Conservation (phyloP, 345 rosid species). For the Camelina hispida region DNA sequence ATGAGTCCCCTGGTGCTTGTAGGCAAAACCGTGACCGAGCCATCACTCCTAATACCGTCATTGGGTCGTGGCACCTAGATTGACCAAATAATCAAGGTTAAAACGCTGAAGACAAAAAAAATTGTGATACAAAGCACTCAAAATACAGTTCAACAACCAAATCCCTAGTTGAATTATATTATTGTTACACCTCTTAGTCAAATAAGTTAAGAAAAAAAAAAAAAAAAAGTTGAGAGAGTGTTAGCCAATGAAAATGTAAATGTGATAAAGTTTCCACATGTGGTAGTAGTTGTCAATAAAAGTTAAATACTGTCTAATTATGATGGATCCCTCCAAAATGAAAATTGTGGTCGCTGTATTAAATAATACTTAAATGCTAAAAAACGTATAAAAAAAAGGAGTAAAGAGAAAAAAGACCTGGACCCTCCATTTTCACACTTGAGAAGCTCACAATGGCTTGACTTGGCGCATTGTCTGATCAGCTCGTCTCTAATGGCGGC, state of each 20-base stretch:
- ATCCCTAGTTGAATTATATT: not conserved
- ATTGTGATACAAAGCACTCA: not conserved
- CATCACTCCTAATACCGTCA: slow-evolving; percentile 39
- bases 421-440: slow-evolving; percentile 49
- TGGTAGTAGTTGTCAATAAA: slow-evolving; percentile 29
- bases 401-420: slow-evolving; percentile 26
- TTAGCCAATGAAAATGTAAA: slow-evolving; percentile 18
- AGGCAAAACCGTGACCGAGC: slow-evolving; percentile 47
- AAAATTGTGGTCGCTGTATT: not conserved
- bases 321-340: slow-evolving; percentile 26
- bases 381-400: not conserved
- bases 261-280: slow-evolving; percentile 12
- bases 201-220: too few species aligned
- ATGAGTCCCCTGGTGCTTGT: slow-evolving; percentile 41
- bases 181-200: slow-evolving; percentile 2
- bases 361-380: slow-evolving; percentile 5
- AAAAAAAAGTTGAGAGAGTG: not conserved
- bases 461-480: slow-evolving; percentile 51
- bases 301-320: not conserved
- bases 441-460: slow-evolving; percentile 50
- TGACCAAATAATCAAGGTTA: not conserved
- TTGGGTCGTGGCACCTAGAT: slow-evolving; percentile 35
- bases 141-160: slow-evolving; percentile 6
- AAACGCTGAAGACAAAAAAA: not conserved
- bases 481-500: slow-evolving; percentile 55